Percentiles rank a stretch among this genome's conserved stretches.
These are phyloP conservation scores for Xylaria polymorpha DNA, from an alignment of 2,329 filamentous ascomycete genomes.

Conservation along the genomic window DNA sequence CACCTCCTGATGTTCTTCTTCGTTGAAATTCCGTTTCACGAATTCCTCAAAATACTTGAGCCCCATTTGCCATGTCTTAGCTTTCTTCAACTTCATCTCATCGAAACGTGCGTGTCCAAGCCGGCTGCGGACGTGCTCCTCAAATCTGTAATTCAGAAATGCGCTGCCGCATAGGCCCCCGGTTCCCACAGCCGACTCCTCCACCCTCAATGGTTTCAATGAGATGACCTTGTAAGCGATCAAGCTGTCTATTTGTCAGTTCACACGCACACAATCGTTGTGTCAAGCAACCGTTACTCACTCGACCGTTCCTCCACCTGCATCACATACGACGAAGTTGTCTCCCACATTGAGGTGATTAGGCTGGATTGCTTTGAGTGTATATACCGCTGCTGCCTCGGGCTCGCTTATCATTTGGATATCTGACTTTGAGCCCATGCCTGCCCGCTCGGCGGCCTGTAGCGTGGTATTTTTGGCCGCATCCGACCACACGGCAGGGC, in stretches of 20 bases:
- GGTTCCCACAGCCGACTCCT: slow-evolving; percentile 83
- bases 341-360: slow-evolving; percentile 77
- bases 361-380: slow-evolving; percentile 81
- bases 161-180: slow-evolving; percentile 82
- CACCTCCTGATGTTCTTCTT: slow-evolving; percentile 80
- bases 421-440: slow-evolving; percentile 76
- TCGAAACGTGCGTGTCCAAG: slow-evolving; percentile 76
- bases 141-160: slow-evolving; percentile 83
- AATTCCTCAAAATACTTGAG: slow-evolving; percentile 85
- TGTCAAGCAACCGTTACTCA: slow-evolving; percentile 52
- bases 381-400: slow-evolving; percentile 83
- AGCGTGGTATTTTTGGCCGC: slow-evolving; percentile 86
- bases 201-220: slow-evolving; percentile 75
- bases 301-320: slow-evolving; percentile 75
- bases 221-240: slow-evolving; percentile 86
- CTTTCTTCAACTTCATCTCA: slow-evolving; percentile 81
- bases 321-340: slow-evolving; percentile 72
- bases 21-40: slow-evolving; percentile 85
- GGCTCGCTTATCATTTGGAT: slow-evolving; percentile 85
- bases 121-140: slow-evolving; percentile 77
- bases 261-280: not conserved
- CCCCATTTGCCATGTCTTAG: slow-evolving; percentile 83
- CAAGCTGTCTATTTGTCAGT: slow-evolving; percentile 56
- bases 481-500: slow-evolving; percentile 86
- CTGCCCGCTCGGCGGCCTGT: slow-evolving; percentile 80